Evolutionary conservation across 441 rosid species (phyloP).

Genomic region (Theobroma grandiflorum): DNA sequence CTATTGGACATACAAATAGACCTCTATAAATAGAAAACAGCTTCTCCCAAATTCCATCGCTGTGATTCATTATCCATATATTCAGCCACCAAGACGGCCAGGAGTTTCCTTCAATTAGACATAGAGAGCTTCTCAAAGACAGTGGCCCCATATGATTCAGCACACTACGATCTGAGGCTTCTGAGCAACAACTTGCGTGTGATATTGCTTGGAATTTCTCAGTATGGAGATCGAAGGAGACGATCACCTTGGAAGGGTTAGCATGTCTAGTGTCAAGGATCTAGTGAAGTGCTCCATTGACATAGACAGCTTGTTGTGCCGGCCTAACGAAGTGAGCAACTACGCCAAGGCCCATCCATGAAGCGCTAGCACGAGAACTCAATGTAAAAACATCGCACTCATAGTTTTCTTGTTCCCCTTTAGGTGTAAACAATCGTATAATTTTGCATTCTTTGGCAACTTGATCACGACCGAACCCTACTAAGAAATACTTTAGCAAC

Average conservation of each 20-base stretch:
- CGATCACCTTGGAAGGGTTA: too few species aligned
- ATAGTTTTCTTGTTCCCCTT: too few species aligned
- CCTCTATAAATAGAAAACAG: neutral
- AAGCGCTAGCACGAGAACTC: too few species aligned
- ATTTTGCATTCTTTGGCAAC: slow-evolving; percentile 11
- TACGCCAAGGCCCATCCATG: too few species aligned
- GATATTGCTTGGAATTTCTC: too few species aligned
- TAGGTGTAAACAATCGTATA: neutral
- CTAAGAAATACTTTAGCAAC: neutral
- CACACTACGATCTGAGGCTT: neutral
- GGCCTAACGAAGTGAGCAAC: too few species aligned
- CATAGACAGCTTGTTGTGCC: too few species aligned
- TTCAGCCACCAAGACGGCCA: neutral
- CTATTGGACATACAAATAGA: neutral
- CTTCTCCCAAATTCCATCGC: neutral
- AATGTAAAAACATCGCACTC: too few species aligned
- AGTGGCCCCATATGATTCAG: too few species aligned
- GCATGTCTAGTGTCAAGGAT: too few species aligned
- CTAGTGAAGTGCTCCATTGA: too few species aligned
- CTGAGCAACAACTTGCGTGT: neutral
- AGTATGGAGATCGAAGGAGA: too few species aligned
- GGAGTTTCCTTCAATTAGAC: neutral
- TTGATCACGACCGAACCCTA: slow-evolving; percentile 1
- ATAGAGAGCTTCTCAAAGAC: neutral
- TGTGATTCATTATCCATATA: slow-evolving; percentile 4